phyloP scores from a whole-genome alignment of 108 stramenopile species.

The Pseudonitzschia multiseries region DNA sequence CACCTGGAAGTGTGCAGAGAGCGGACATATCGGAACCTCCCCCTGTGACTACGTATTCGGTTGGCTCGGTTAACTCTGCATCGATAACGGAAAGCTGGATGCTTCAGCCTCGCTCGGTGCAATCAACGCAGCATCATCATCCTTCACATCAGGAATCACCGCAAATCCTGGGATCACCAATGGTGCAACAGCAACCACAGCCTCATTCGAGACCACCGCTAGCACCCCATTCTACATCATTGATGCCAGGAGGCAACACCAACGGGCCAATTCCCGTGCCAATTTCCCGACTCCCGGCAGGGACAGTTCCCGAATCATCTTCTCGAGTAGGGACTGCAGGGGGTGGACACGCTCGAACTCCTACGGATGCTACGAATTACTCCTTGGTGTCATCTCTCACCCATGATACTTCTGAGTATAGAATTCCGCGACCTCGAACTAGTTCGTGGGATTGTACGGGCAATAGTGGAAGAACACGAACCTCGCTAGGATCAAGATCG shows the following conservation, averaged over 20 bases:
- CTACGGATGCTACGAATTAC: constrained; percentile 20
- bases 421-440: constrained; percentile 22
- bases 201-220: constrained; percentile 6
- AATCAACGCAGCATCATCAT: background rate
- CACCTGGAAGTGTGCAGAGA: constrained; percentile 6
- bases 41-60: constrained; percentile 4
- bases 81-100: background rate
- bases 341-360: constrained; percentile 7
- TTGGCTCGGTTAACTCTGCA: background rate
- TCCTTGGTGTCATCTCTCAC: constrained; percentile 24
- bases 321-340: background rate
- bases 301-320: background rate
- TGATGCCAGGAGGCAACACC: background rate
- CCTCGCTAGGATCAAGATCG: constrained; percentile 3
- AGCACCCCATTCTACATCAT: constrained; percentile 5
- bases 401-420: background rate
- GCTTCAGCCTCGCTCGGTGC: constrained; percentile 6
- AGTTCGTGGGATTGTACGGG: constrained; percentile 19
- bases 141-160: constrained; percentile 1
- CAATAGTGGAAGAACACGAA: background rate
- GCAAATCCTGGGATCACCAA: background rate
- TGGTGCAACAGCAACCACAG: constrained; percentile 6
- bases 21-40: constrained; percentile 1
- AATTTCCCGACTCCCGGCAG: background rate
- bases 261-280: background rate